Percentiles rank a stretch among this genome's conserved stretches.
Conservation (phyloP, 371 early-diverging fungal species). For the Mucor plumbeus region DNA sequence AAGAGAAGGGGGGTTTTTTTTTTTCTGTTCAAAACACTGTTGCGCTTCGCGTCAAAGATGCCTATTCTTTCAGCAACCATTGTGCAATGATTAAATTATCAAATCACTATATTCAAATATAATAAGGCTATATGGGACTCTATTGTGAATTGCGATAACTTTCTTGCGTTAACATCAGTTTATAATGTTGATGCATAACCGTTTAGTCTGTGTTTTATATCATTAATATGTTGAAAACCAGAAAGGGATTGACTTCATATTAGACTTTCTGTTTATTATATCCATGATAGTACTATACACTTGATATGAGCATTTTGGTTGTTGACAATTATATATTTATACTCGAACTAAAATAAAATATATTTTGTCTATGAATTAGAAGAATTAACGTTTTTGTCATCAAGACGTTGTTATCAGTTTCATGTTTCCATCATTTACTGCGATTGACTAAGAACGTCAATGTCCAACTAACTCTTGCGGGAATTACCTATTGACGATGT, state of each 20-base stretch:
- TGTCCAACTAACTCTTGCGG: no score
- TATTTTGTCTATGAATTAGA: no score
- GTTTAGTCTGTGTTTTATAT: neutral
- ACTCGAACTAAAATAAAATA: no score
- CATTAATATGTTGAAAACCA: neutral
- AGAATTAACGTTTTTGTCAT: no score
- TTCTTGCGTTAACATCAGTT: neutral
- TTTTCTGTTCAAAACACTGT: neutral
- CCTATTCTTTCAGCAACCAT: neutral
- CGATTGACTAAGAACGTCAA: no score
- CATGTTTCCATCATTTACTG: no score
- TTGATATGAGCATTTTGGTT: conserved; percentile 3
- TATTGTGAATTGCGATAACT: no score
- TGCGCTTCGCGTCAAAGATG: no score
- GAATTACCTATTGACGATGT: no score
- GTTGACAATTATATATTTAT: no score
- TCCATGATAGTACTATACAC: conserved; percentile 1
- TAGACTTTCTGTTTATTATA: neutral
- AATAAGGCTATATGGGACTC: neutral
- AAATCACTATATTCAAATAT: neutral
- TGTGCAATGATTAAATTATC: neutral
- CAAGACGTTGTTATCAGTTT: no score
- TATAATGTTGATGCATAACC: neutral
- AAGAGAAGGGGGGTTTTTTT: neutral
- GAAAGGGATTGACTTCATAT: neutral